Percentiles rank a stretch among this genome's conserved stretches.
These are phyloP conservation scores for Corymbia calophylla DNA, from an alignment of 441 rosid species.

Conservation along the genomic window DNA sequence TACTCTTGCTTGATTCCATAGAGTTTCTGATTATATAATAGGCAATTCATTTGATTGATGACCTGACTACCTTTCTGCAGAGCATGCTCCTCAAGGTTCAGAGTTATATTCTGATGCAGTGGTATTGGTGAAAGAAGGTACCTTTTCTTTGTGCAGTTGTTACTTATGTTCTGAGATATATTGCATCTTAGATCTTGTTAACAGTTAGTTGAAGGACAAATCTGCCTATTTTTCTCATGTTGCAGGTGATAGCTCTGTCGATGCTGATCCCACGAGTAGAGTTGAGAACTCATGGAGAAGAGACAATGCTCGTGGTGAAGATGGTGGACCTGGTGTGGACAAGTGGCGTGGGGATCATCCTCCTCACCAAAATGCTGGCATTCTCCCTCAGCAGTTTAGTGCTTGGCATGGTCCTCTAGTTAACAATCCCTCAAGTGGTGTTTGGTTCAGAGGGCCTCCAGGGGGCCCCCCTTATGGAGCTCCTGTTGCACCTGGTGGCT, in stretches of 20 bases:
- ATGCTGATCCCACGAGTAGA: conserved; percentile 30
- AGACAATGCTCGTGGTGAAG: conserved; percentile 53
- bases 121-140: conserved; percentile 31
- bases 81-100: conserved; percentile 39
- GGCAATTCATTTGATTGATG: background rate
- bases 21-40: background rate
- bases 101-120: conserved; percentile 51
- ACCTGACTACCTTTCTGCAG: conserved; percentile 27
- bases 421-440: conserved; percentile 79
- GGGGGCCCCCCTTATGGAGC: conserved; percentile 44
- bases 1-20: background rate
- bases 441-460: conserved; percentile 41
- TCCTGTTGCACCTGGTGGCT: conserved; percentile 72
- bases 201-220: background rate
- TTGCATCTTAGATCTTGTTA: background rate
- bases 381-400: conserved; percentile 62
- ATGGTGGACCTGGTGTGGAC: conserved; percentile 48
- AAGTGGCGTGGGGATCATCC: conserved; percentile 68
- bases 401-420: conserved; percentile 80
- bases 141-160: background rate
- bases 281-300: conserved; percentile 57
- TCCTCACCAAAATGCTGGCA: conserved; percentile 45
- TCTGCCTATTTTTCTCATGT: background rate
- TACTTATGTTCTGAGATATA: background rate
- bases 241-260: conserved; percentile 37